Percentiles rank a stretch among this genome's conserved stretches.
Evolutionary conservation across 148 eudicot species (phyloP).

Genomic region (Cornus suecica): DNA sequence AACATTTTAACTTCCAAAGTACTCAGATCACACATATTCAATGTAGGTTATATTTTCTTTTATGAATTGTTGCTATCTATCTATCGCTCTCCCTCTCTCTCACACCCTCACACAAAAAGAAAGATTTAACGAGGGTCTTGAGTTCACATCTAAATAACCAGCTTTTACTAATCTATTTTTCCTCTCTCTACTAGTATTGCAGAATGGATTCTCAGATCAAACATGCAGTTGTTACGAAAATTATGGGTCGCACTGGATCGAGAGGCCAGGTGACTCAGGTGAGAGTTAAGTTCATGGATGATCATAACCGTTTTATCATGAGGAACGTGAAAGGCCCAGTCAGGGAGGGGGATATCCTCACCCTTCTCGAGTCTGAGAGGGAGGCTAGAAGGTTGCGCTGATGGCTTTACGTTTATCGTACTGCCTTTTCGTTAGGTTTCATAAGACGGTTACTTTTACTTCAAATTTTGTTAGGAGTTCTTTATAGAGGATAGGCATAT

Average conservation of each 20-base stretch:
- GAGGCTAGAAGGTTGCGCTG: conserved; percentile 30
- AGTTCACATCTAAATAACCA: no score
- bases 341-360: conserved; percentile 36
- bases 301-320: conserved; percentile 37
- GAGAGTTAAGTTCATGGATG: conserved; percentile 35
- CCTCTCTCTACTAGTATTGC: background rate
- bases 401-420: background rate
- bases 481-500: background rate
- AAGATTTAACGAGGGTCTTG: no score
- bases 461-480: background rate
- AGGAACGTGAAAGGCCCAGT: conserved; percentile 47
- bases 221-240: conserved; percentile 33
- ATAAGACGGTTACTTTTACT: background rate
- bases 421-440: background rate
- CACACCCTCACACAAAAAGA: no score
- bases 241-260: conserved; percentile 44
- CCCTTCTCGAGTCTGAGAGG: conserved; percentile 35
- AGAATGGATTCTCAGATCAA: conserved; percentile 35
- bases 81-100: no score
- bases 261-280: conserved; percentile 43
- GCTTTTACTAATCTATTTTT: no score
- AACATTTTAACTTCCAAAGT: no score
- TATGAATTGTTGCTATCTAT: no score
- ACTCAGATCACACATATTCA: no score
- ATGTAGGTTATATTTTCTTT: no score